These are phyloP conservation scores for Boletus subcaerulescens DNA, from an alignment of 768 basidiomycete genomes.

Conservation along the genomic window DNA sequence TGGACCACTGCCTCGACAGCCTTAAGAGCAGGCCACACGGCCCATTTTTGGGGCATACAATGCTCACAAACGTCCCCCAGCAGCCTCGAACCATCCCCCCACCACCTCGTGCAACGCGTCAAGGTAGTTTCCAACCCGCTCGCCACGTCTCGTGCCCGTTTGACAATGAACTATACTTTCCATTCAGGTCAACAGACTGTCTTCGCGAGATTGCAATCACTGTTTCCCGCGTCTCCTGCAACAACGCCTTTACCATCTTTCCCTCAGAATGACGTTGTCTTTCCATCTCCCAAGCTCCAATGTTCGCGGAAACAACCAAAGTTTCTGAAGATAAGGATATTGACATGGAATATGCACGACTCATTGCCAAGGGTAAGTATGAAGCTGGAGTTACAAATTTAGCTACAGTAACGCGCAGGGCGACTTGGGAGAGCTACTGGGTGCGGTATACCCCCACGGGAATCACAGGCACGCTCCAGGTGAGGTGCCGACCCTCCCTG, in stretches of 20 bases:
- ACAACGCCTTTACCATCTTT: slow-evolving; percentile 17
- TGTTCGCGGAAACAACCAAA: slow-evolving; percentile 31
- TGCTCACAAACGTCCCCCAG: slow-evolving; percentile 22
- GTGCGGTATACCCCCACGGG: slow-evolving; percentile 45
- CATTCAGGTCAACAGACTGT: slow-evolving; percentile 39
- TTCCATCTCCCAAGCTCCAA: slow-evolving; percentile 22
- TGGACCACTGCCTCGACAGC: slow-evolving; percentile 25
- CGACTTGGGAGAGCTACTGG: slow-evolving; percentile 68
- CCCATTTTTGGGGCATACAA: slow-evolving; percentile 18
- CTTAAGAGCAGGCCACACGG: slow-evolving; percentile 30
- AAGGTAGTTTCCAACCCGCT: slow-evolving; percentile 12
- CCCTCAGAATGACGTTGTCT: slow-evolving; percentile 21
- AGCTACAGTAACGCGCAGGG: slow-evolving; percentile 46
- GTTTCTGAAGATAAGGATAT: slow-evolving; percentile 62
- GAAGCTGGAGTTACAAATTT: background rate
- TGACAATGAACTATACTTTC: background rate
- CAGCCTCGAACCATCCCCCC: slow-evolving; percentile 17
- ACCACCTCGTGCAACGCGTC: slow-evolving; percentile 15
- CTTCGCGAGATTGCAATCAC: slow-evolving; percentile 48
- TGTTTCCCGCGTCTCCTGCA: slow-evolving; percentile 43
- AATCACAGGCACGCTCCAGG: slow-evolving; percentile 31
- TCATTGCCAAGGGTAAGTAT: slow-evolving; percentile 64
- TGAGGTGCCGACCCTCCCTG: slow-evolving; percentile 38
- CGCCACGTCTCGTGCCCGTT: slow-evolving; percentile 3
- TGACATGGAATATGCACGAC: slow-evolving; percentile 89